Base-by-base conservation (phyloP, 1,284 basidiomycete species). In the Pseudozyma sp. region DNA sequence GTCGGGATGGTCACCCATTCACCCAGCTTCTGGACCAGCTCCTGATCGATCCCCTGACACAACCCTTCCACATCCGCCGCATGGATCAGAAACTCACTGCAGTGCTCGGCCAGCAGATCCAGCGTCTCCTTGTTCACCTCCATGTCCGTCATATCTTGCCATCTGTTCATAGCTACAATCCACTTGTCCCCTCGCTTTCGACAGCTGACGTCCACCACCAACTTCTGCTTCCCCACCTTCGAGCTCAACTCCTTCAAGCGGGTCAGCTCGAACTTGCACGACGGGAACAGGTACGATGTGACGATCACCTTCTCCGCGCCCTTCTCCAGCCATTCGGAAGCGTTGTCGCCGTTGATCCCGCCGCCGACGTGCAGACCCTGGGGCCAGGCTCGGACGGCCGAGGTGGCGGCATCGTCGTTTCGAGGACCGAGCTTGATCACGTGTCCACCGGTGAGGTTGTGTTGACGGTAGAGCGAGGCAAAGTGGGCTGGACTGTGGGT, bases 121-220 rank as follows among this genome's bases (percentile, higher is more conserved):
- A 81, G 52, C 16, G 59, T 58, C 33, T 52, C 42, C 52, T 59
- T 46, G 65, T 88, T 92, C 17, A 99, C 92, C 80, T 92, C 91
- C 90, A 94, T 94, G 80, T 98, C 93, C 0, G 97, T 98, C 56
- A 97, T 89, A 61, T 92, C 92, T 85, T 97, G 95, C 97, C 97
- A 99, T 81, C 94, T 93, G 86, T 99, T 97, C 94, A 97, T 98
- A 0, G 97, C 95, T 7, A 99, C 92, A 39, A 94, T 88, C 97
- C 97, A 99, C 72, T 87, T 90, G 39, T 89, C 86, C 13, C 87
- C 91, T 80, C 89, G 87, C 77, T 89, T 89, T 19, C 96, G 90
- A 86, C 97, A 99, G 84, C 96, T 97, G 50, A 99, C 91, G 82
- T 99, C 97, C 11, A 99, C 91, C 1, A 99, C 95, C 3, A 99